Evolutionary conservation across 768 basidiomycete species (phyloP), one percentile per base, ranked within the genome.

Genomic region (Xerocomellus amylosporus): DNA sequence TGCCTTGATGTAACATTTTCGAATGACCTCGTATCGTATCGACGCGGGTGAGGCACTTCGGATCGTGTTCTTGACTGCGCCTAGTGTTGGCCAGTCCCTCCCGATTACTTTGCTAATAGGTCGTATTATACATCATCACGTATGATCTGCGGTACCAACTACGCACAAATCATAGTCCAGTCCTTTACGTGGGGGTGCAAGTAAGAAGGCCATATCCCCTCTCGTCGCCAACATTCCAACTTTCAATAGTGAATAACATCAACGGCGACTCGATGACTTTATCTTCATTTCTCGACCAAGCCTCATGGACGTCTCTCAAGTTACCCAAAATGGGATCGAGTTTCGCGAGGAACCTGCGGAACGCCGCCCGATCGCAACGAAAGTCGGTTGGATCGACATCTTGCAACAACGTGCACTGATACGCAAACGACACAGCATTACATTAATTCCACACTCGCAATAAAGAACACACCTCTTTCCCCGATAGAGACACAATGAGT

Each of bases 321-420:
- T 80, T 76, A 5, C 81, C 80, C 20, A 85, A 59, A 17, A 85
- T 58, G 4, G 75, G 77, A 26, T 67, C 59, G 13, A 87, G 63
- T 42, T 77, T 75, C 5, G 66, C 60, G 15, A 67, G 62, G 51
- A 86, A 76, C 34, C 56, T 65, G 8, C 56, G 50, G 28, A 75
- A 71, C 34, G 75, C 74, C 17, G 53, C 64, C 1, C 53, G 51
- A 60, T 86, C 75, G 34, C 73, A 70, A 22, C 56, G 65, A 17
- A 85, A 64, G 57, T 82, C 75, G 2, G 67, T 68, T 6, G 79
- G 75, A 20, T 71, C 62, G 3, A 85, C 58, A 26, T 73, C 81
- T 39, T 73, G 61, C 37, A 86, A 72, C 8, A 82, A 61, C 20
- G 68, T 59, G 45, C 75, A 78, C 80, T 83, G 41, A 42, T 41